These are phyloP conservation scores for Apophysomyces variabilis DNA, from an alignment of 371 early-diverging fungal genomes.

Conservation along the genomic window DNA sequence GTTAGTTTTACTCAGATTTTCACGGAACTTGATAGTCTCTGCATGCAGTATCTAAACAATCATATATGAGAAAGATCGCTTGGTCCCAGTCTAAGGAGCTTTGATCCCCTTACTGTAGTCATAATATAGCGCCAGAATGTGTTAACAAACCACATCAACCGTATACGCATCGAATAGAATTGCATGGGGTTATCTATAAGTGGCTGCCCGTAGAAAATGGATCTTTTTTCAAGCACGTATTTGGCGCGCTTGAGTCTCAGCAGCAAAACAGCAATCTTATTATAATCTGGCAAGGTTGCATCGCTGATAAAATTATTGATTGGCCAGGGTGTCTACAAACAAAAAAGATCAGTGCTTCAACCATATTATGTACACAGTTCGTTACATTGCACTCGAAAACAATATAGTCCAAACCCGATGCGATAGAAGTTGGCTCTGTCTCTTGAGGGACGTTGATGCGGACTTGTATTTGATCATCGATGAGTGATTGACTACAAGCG, in stretches of 20 bases:
- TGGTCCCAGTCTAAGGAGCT: background rate
- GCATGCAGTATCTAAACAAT: conserved; percentile 39
- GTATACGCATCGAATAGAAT: conserved; percentile 49
- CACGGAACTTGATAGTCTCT: conserved; percentile 19
- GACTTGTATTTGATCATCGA: conserved; percentile 14
- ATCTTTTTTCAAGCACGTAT: conserved; percentile 48
- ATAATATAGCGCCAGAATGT: conserved; percentile 53
- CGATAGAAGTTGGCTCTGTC: conserved; percentile 3
- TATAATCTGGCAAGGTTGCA: conserved; percentile 32
- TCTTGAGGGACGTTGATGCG: background rate
- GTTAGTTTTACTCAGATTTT: background rate
- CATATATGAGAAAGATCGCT: conserved; percentile 1
- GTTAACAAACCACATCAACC: conserved; percentile 56
- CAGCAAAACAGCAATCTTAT: conserved; percentile 36
- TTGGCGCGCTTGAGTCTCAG: conserved; percentile 53
- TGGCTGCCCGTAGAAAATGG: conserved; percentile 28
- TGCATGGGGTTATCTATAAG: conserved; percentile 15
- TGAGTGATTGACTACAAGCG: conserved; percentile 16
- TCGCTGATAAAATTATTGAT: conserved; percentile 47
- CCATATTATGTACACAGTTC: no score
- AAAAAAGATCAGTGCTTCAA: background rate
- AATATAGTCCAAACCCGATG: conserved; percentile 34
- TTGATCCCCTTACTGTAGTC: conserved; percentile 42
- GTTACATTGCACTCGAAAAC: conserved; percentile 41
- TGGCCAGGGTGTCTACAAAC: conserved; percentile 50